Evolutionary conservation across 257 asterid species (phyloP).

Genomic region (Nicotiana tomentosiformis): DNA sequence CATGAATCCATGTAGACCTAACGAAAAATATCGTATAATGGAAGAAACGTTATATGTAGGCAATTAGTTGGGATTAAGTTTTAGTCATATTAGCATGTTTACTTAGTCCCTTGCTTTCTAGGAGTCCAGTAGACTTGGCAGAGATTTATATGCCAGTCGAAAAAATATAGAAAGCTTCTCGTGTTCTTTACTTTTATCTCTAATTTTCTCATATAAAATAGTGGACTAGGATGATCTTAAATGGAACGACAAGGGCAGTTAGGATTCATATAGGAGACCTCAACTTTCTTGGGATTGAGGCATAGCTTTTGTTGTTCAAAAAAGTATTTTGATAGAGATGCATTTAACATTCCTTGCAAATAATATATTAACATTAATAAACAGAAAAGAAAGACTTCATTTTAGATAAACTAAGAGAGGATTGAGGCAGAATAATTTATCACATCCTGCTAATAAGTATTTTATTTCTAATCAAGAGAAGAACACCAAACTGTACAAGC

Average conservation of each 20-base stretch:
- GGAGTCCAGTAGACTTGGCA: background rate
- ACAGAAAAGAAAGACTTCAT: background rate
- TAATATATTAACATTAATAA: background rate
- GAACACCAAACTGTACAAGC: background rate
- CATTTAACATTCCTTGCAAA: background rate
- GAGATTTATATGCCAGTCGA: background rate
- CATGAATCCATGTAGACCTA: background rate
- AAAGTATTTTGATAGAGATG: background rate
- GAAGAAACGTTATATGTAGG: background rate
- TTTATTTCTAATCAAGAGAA: background rate
- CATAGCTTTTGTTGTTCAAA: background rate
- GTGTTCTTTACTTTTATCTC: background rate
- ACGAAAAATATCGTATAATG: background rate
- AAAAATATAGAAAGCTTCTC: background rate
- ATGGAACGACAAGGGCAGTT: background rate
- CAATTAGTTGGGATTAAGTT: background rate
- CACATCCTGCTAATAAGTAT: background rate
- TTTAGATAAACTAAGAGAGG: background rate
- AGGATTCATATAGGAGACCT: background rate
- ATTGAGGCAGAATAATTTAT: background rate
- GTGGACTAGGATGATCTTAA: background rate
- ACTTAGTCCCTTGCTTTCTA: background rate
- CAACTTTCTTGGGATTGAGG: background rate
- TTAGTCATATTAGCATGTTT: background rate
- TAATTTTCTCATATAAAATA: background rate